A percentile compares a stretch with the other conserved stretches of the same genome.
Conservation (phyloP, 176 grass and related monocot genomes). For the Poa annua region DNA sequence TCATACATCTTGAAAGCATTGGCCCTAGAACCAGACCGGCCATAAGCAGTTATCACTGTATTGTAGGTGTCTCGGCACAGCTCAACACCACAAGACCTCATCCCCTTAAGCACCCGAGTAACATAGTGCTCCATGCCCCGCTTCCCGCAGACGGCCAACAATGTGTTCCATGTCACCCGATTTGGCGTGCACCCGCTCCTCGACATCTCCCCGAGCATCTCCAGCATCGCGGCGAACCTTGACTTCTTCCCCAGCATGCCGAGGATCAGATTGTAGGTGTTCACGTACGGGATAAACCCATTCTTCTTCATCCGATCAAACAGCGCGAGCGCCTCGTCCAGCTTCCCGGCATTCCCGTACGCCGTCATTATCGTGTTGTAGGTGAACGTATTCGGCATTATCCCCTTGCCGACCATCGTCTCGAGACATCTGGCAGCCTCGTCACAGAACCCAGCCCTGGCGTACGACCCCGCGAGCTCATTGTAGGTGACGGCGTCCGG, state of each 20-base stretch:
- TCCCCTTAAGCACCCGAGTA: slow-evolving; percentile 62
- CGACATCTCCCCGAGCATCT: slow-evolving; percentile 74
- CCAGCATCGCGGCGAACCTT: slow-evolving; percentile 62
- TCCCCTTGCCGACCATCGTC: slow-evolving; percentile 67
- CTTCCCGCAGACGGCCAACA: slow-evolving; percentile 80
- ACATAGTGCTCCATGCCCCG: slow-evolving; percentile 73
- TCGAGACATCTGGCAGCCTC: slow-evolving; percentile 63
- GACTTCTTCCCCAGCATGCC: slow-evolving; percentile 88
- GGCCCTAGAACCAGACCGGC: slow-evolving; percentile 63
- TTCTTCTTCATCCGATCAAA: slow-evolving; percentile 77
- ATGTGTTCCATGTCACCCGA: slow-evolving; percentile 87
- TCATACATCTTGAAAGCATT: slow-evolving; percentile 79
- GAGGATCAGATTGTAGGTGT: slow-evolving; percentile 74
- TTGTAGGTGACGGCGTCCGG: slow-evolving; percentile 82
- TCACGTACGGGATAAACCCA: slow-evolving; percentile 61
- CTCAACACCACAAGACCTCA: slow-evolving; percentile 73
- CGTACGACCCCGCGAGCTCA: slow-evolving; percentile 67
- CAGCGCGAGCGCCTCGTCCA: slow-evolving; percentile 65
- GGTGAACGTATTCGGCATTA: slow-evolving; percentile 74
- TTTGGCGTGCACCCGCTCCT: slow-evolving; percentile 70
- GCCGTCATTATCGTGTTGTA: slow-evolving; percentile 78
- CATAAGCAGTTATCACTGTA: slow-evolving; percentile 83
- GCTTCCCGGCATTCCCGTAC: slow-evolving; percentile 65
- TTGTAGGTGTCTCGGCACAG: slow-evolving; percentile 72
- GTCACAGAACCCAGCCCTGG: slow-evolving; percentile 70